Base-by-base conservation (phyloP, 495 filamentous ascomycete genomes). In the Darksidea phi region DNA sequence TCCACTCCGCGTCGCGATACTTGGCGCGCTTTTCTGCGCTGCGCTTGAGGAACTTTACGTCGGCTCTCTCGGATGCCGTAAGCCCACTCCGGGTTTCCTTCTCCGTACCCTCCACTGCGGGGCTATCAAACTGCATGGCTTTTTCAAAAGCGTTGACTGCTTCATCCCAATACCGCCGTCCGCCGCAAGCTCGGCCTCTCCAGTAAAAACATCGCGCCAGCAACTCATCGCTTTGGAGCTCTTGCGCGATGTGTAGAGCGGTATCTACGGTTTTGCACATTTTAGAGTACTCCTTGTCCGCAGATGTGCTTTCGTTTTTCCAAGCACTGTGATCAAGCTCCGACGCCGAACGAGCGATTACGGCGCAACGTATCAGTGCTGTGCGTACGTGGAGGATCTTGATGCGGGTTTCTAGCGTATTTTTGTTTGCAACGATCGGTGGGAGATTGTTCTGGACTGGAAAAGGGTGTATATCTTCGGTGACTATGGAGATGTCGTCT, bases 141-240 rank as follows among this genome's bases (percentile, higher is more conserved):
- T 46, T 46, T 24, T 46, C 21, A 2, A 56, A 26, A 18, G 36
- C 53, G 1, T 18, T 25, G 1, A 23, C 12, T 6, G 37, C 41
- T 11, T 43, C 21, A 26, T 11, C 20, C 53, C 53, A 56, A 0
- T 12, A 21, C 18, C 21, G 1, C 38, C 6, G 21, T 3, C 37
- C 21, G 23, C n/a, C 21, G 17, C 13, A 20, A 34, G 15, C 53
- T 4, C 45, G 42, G 12, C 54, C 54, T 12, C 17, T 28, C 54
- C 54, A 57, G 25, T 57, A 57, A 10, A 8, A 57, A 38, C 54
- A 48, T 10, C 25, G 23, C 24, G 23, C 54, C 25, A n/a, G 21
- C 11, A 48, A 18, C n/a, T 6, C 2, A 12, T 13, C 15, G 18
- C 48, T 13, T 17, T 25, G 41, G 1, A 57, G 15, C 12, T 38